Conservation (phyloP, 495 filamentous ascomycete genomes). For the Saxophila tyrrhenica region DNA sequence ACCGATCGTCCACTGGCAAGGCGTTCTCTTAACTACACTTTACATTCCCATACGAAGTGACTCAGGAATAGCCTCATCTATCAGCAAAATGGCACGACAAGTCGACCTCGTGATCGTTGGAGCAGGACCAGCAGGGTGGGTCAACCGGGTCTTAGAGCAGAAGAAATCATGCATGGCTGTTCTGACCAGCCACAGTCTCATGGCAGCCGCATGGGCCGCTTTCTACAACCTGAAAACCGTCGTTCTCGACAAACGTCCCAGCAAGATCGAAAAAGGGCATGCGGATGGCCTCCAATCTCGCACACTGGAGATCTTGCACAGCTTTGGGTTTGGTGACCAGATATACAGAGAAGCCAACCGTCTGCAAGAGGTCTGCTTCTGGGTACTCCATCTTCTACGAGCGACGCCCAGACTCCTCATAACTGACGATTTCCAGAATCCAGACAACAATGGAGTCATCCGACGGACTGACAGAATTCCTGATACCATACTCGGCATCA, state of each 20-base stretch:
- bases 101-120: background rate
- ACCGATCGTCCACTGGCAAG: too few relatives aligned
- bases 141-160: too few relatives aligned
- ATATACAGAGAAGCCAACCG: background rate
- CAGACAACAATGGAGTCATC: background rate
- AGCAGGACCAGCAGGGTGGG: background rate
- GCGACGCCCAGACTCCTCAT: too few relatives aligned
- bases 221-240: background rate
- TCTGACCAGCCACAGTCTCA: background rate
- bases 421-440: background rate
- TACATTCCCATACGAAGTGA: too few relatives aligned
- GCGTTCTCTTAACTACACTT: too few relatives aligned
- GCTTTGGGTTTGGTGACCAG: background rate
- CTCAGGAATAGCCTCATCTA: background rate
- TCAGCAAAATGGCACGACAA: background rate
- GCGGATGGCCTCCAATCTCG: background rate
- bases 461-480: background rate
- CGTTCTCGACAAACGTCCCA: background rate
- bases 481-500: background rate
- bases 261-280: background rate
- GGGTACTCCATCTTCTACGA: too few relatives aligned
- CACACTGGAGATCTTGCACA: slow-evolving; percentile 1
- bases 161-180: too few relatives aligned
- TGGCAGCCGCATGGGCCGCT: background rate
- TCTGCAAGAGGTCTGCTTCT: background rate